phyloP scores from a whole-genome alignment of 352 stramenopile species.

The Pythium folliculosum region DNA sequence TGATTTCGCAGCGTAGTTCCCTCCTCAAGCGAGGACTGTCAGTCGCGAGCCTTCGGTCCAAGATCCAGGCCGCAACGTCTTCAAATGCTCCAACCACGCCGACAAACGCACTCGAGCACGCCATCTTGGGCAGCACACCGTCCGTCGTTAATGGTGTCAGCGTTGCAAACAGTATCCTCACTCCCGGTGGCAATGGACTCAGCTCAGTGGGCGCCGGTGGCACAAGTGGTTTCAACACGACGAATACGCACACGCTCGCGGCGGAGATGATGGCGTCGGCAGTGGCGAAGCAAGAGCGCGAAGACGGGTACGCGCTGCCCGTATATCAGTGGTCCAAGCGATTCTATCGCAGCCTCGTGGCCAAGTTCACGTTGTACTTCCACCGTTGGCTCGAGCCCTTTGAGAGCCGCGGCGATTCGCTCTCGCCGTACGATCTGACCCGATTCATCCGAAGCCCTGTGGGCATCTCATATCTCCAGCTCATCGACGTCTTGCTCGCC shows the following conservation, averaged over 20 bases:
- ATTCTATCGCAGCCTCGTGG: slow-evolving; percentile 82
- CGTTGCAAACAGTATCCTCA: slow-evolving; percentile 23
- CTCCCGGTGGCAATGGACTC: slow-evolving; percentile 24
- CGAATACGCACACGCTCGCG: slow-evolving; percentile 42
- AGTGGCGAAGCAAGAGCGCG: slow-evolving; percentile 70
- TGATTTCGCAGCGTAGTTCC: slow-evolving; percentile 61
- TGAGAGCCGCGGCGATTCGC: slow-evolving; percentile 57
- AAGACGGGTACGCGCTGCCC: slow-evolving; percentile 76
- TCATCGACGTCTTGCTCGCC: slow-evolving; percentile 81
- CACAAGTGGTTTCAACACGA: slow-evolving; percentile 41
- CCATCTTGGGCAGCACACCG: slow-evolving; percentile 52
- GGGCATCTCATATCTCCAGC: slow-evolving; percentile 78
- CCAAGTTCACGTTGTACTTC: slow-evolving; percentile 86
- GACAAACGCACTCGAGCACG: slow-evolving; percentile 68
- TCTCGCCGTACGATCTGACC: slow-evolving; percentile 65
- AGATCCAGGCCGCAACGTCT: slow-evolving; percentile 28
- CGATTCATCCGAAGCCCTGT: slow-evolving; percentile 75
- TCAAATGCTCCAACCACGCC: slow-evolving; percentile 36
- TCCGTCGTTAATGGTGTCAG: slow-evolving; percentile 22
- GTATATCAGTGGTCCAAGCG: slow-evolving; percentile 83
- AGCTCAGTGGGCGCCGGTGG: slow-evolving; percentile 30
- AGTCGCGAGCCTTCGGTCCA: slow-evolving; percentile 31
- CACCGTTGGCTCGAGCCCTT: slow-evolving; percentile 74
- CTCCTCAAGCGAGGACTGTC: slow-evolving; percentile 56
- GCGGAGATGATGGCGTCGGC: slow-evolving; percentile 83